Evolutionary conservation across 1,139 yeast genomes (phyloP).

Genomic region (Nakaseomyces uthaithaninus): DNA sequence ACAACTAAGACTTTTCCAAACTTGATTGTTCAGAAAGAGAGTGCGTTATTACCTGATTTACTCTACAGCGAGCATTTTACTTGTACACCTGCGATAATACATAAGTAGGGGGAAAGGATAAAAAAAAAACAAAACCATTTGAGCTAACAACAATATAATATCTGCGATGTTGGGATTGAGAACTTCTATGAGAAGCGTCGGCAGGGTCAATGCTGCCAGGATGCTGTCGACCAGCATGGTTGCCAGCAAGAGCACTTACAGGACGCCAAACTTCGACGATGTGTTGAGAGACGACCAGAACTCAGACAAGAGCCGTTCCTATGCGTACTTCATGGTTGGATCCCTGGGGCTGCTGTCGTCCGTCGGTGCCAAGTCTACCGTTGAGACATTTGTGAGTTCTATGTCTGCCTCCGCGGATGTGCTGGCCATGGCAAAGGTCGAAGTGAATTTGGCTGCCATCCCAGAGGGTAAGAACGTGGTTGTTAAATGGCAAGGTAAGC

Average conservation of each 20-base stretch:
- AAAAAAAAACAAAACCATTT: conserved; percentile 3
- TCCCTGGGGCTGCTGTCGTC: conserved; percentile 90
- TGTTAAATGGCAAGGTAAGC: conserved; percentile 99
- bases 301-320: conserved; percentile 67
- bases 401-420: conserved; percentile 99
- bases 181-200: conserved; percentile 16
- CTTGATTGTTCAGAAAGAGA: too few relatives aligned
- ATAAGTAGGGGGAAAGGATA: not conserved
- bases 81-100: not conserved
- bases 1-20: too few relatives aligned
- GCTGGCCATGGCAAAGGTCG: conserved; percentile 98
- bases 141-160: not conserved
- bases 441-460: conserved; percentile 85
- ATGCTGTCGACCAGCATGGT: conserved; percentile 42
- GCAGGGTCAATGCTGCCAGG: conserved; percentile 28
- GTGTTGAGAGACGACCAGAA: conserved; percentile 69
- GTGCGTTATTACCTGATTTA: too few relatives aligned
- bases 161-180: conserved; percentile 18
- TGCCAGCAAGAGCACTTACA: conserved; percentile 64
- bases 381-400: conserved; percentile 85
- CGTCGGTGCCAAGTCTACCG: conserved; percentile 97
- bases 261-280: conserved; percentile 85
- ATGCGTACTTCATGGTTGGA: conserved; percentile 96
- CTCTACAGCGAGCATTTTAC: not conserved
- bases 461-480: conserved; percentile 98